Conservation (phyloP, 1,139 yeast species). For the Cylindricascospora bacillispora region DNA sequence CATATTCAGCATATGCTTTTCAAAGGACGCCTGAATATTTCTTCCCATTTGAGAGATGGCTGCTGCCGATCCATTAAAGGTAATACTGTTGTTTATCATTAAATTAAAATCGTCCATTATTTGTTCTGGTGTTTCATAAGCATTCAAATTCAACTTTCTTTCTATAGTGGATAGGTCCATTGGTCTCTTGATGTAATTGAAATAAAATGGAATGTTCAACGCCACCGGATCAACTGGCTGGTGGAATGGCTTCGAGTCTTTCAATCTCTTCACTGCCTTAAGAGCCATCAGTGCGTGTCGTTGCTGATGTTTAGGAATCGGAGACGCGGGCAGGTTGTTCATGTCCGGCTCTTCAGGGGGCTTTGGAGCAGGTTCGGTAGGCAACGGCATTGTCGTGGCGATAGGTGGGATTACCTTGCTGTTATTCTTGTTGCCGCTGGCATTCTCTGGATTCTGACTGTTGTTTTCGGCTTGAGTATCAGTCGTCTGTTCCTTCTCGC, state of each 20-base stretch:
- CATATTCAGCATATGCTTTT: conserved; percentile 83
- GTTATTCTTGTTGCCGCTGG: no score
- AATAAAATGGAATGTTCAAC: conserved; percentile 82
- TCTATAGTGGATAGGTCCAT: conserved; percentile 94
- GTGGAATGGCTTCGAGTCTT: conserved; percentile 85
- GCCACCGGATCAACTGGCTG: conserved; percentile 84
- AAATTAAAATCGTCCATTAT: conserved; percentile 71
- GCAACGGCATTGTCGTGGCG: not conserved
- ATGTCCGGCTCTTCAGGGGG: conserved; percentile 64
- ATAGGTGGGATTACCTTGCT: not conserved
- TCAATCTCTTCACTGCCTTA: conserved; percentile 74
- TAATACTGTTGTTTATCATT: conserved; percentile 70
- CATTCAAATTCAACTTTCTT: conserved; percentile 53
- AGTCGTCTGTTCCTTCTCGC: no score
- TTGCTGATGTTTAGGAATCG: conserved; percentile 81
- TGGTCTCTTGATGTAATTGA: conserved; percentile 71
- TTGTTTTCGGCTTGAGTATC: no score
- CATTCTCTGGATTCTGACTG: no score
- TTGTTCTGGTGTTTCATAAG: conserved; percentile 57
- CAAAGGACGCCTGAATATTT: conserved; percentile 82
- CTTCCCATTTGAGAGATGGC: conserved; percentile 84
- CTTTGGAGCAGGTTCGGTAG: conserved; percentile 45
- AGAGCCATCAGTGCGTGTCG: conserved; percentile 47
- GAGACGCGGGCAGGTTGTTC: conserved; percentile 49
- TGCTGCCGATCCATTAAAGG: conserved; percentile 76